Evolutionary conservation across 352 stramenopile genomes (phyloP).

Genomic region (Pythium folliculosum): DNA sequence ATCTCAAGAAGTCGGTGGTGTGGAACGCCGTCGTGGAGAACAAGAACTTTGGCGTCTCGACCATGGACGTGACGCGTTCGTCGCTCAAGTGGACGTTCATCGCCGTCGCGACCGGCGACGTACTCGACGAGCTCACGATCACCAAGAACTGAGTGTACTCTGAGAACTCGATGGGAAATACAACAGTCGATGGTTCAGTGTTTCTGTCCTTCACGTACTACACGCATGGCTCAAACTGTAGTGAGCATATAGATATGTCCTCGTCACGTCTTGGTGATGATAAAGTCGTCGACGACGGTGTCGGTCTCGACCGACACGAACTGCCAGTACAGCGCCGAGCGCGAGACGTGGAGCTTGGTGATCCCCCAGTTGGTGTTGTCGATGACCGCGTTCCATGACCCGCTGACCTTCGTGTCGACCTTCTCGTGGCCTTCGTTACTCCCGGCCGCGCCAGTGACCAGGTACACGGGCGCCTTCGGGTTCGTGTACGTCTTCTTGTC

Average conservation of each 20-base stretch:
- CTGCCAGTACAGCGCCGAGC: slow-evolving; percentile 20
- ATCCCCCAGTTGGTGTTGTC: slow-evolving; percentile 26
- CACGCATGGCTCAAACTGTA: not conserved
- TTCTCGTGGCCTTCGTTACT: slow-evolving; percentile 37
- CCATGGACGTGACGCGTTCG: slow-evolving; percentile 24
- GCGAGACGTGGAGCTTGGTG: slow-evolving; percentile 24
- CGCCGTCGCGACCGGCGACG: slow-evolving; percentile 9
- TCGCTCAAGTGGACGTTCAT: slow-evolving; percentile 38
- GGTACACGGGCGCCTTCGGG: slow-evolving; percentile 62
- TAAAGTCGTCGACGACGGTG: slow-evolving; percentile 24
- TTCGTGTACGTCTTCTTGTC: slow-evolving; percentile 62
- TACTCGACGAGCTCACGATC: slow-evolving; percentile 36
- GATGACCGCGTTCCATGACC: slow-evolving; percentile 21
- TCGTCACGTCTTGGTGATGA: slow-evolving; percentile 24
- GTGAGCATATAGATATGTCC: not conserved
- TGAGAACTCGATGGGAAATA: no score
- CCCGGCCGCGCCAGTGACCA: slow-evolving; percentile 61
- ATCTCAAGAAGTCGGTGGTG: slow-evolving; percentile 23
- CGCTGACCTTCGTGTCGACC: slow-evolving; percentile 10
- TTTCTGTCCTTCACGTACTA: not conserved
- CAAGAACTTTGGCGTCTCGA: slow-evolving; percentile 50
- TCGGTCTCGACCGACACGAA: slow-evolving; percentile 19
- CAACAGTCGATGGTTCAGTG: not conserved
- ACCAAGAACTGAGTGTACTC: slow-evolving; percentile 1
- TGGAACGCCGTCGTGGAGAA: slow-evolving; percentile 55